Evolutionary conservation across 106 monocot species (phyloP).

Genomic region (Hemerocallis citrina): DNA sequence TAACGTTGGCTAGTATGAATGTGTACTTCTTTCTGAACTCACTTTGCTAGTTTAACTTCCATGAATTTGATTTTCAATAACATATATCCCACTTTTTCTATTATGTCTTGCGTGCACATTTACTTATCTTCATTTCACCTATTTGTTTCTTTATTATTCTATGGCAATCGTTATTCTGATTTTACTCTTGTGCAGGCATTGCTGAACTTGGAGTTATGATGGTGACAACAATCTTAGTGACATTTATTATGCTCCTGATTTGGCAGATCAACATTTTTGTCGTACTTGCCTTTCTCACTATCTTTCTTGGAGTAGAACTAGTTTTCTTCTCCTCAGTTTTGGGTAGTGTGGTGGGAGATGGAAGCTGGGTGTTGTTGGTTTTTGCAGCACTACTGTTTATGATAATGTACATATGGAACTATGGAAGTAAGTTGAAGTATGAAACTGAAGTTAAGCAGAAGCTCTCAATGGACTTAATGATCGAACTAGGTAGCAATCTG

Average conservation of each 20-base stretch:
- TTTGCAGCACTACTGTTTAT: slow-evolving; percentile 67
- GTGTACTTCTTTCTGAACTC: too few species aligned
- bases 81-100: too few species aligned
- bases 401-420: slow-evolving; percentile 96
- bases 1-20: too few species aligned
- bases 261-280: slow-evolving; percentile 79
- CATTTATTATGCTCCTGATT: slow-evolving; percentile 92
- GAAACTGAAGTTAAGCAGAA: slow-evolving; percentile 90
- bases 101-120: too few species aligned
- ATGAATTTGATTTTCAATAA: too few species aligned
- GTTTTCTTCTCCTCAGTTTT: slow-evolving; percentile 89
- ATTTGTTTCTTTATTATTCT: neutral
- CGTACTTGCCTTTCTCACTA: slow-evolving; percentile 48
- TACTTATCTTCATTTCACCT: neutral
- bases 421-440: slow-evolving; percentile 92
- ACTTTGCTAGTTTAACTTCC: too few species aligned
- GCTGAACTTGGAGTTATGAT: slow-evolving; percentile 97
- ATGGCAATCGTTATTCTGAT: neutral
- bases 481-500: slow-evolving; percentile 62
- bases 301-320: slow-evolving; percentile 76
- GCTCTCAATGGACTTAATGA: slow-evolving; percentile 86
- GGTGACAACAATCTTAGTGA: slow-evolving; percentile 80
- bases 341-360: slow-evolving; percentile 57
- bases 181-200: slow-evolving; percentile 48
- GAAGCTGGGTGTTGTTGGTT: slow-evolving; percentile 84